Evolutionary conservation across 2,329 filamentous ascomycete genomes (phyloP).

Genomic region (Penicillium polonicum): DNA sequence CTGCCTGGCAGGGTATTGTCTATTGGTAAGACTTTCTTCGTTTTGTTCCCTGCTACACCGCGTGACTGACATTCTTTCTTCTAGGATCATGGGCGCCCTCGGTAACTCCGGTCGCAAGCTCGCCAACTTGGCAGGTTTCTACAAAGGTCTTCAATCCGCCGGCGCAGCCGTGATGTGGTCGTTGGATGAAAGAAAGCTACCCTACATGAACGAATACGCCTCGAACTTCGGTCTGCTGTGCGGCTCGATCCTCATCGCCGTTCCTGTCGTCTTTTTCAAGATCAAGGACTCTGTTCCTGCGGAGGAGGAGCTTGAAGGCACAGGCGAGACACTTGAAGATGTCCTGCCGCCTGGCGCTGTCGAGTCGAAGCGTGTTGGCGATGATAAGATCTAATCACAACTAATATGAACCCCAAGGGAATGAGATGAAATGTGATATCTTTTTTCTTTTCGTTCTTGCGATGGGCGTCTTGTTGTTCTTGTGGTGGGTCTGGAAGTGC

Average conservation of each 20-base stretch:
- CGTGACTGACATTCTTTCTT: neutral
- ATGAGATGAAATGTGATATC: neutral
- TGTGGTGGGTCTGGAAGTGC: neutral
- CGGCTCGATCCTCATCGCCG: constrained; percentile 67
- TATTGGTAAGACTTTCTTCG: constrained; percentile 65
- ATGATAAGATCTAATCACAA: constrained; percentile 6
- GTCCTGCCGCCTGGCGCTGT: constrained; percentile 47
- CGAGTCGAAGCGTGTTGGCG: constrained; percentile 10
- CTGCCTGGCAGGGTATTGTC: constrained; percentile 80
- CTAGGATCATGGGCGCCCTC: constrained; percentile 81
- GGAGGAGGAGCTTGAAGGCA: constrained; percentile 77
- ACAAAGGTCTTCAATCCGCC: constrained; percentile 82
- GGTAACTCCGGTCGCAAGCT: constrained; percentile 89
- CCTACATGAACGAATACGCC: constrained; percentile 70
- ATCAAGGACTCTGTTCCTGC: constrained; percentile 72
- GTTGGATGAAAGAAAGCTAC: constrained; percentile 59
- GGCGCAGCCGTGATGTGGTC: constrained; percentile 64
- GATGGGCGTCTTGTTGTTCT: neutral
- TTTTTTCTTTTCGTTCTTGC: neutral
- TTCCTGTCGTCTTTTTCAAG: constrained; percentile 71
- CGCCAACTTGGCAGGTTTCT: constrained; percentile 85
- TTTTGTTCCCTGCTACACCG: neutral
- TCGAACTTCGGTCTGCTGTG: constrained; percentile 69
- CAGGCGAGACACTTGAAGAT: constrained; percentile 74
- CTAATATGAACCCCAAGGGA: neutral